These are phyloP conservation scores for Phytophthora foliorum DNA, from an alignment of 352 stramenopile species.

Conservation along the genomic window DNA sequence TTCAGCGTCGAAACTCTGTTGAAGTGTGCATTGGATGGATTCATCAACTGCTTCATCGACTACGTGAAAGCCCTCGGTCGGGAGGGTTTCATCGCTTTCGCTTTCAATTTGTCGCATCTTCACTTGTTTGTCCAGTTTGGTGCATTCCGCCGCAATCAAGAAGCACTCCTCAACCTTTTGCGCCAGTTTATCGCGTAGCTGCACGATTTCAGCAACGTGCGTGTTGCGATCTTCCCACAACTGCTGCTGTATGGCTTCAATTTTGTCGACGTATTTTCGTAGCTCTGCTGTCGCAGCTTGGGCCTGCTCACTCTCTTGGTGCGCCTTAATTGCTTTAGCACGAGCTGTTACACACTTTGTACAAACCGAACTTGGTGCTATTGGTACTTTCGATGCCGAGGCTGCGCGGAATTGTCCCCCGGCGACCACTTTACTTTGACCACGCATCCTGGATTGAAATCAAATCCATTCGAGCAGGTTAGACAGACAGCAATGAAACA, in stretches of 20 bases:
- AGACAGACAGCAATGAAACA: neutral
- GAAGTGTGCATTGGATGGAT: constrained; percentile 23
- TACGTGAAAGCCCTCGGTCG: neutral
- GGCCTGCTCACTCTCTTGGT: constrained; percentile 23
- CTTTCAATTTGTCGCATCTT: constrained; percentile 13
- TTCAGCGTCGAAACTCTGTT: constrained; percentile 17
- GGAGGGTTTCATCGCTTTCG: neutral
- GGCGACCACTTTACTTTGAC: constrained; percentile 47
- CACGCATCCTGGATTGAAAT: constrained; percentile 38
- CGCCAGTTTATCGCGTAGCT: constrained; percentile 26
- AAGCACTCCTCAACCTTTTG: constrained; percentile 31
- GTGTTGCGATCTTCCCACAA: constrained; percentile 41
- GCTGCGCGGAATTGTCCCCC: constrained; percentile 50
- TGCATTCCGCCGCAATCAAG: constrained; percentile 11
- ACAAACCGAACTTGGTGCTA: constrained; percentile 1
- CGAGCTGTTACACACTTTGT: constrained; percentile 36
- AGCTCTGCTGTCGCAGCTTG: constrained; percentile 30
- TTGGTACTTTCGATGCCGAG: constrained; percentile 6
- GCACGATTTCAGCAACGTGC: constrained; percentile 30
- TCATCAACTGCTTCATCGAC: constrained; percentile 22
- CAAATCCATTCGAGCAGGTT: neutral
- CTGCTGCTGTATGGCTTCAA: constrained; percentile 40
- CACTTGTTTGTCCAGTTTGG: constrained; percentile 31
- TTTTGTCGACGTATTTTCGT: constrained; percentile 37
- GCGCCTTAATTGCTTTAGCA: constrained; percentile 20